Base-by-base conservation (phyloP, 2,329 filamentous ascomycete genomes). In the Trichoderma aggressivum region DNA sequence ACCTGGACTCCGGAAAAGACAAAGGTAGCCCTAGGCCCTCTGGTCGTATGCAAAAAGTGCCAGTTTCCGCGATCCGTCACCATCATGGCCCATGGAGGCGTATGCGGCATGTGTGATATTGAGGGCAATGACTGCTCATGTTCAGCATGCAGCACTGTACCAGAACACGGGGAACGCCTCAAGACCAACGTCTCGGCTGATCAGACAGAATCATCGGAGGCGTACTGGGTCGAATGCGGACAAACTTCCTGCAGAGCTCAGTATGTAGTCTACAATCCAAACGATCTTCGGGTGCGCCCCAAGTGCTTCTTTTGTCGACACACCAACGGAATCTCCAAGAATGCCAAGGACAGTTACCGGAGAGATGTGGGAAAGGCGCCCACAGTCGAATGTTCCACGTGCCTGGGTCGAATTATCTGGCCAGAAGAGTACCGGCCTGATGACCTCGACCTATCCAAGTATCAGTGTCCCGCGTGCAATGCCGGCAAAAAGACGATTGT, bases 231-330 rank as follows among this genome's bases (percentile, higher is more conserved):
- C 0, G 85, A 87, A 75, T 87, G 86, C 74, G 77, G 72, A 47
- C 76, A 80, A n/a, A 70, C 61, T 1, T 75, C 75, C 10, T 87
- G 85, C 75, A 80, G 84, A 12, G 83, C 81, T 1, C 84, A 86
- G 75, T 87, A 87, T 73, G 81, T 86, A 32, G 82, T 86, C 5
- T 87, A 87, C 74, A 80, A 83, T 55, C 74, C 79, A 3, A 76
- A 80, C 3, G 73, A 74, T 1, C 78, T 86, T n/a, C 80, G 78
- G 0, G 82, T 85, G 1, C 82, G 81, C 1, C 74, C 85, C 34
- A 87, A 87, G 75, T 87, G 85, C 75, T 78, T 82, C 75, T 86
- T 83, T 76, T 87, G 85, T 74, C 82, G 84, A 14, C 75, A 80
- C 7, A 11, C 32, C 30, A 24, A 34, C 6, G 65, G 67, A 3